phyloP scores from a whole-genome alignment of 2,329 filamentous ascomycete species.

The Coniella lustricola region DNA sequence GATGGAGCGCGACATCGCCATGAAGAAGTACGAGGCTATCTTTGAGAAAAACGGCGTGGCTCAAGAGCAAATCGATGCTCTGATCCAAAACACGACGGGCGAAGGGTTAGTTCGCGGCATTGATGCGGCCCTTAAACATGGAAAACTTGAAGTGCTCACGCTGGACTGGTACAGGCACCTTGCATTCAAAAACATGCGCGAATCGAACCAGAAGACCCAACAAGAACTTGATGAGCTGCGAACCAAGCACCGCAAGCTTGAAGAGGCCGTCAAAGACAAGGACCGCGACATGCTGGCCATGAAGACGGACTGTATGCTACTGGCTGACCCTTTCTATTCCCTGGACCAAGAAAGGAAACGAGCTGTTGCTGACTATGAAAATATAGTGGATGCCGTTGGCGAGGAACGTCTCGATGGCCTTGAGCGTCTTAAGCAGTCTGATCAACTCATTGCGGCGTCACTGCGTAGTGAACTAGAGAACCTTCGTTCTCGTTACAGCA shows the following conservation, averaged over 20 bases:
- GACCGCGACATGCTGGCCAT: constrained; percentile 48
- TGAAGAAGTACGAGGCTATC: constrained; percentile 46
- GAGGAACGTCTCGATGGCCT: constrained; percentile 49
- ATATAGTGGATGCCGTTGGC: constrained; percentile 43
- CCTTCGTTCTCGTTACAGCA: constrained; percentile 44
- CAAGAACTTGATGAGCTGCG: constrained; percentile 42
- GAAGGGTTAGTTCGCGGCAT: constrained; percentile 47
- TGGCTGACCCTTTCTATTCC: constrained; percentile 9
- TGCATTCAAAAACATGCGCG: constrained; percentile 45
- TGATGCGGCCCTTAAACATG: constrained; percentile 26
- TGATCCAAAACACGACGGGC: constrained; percentile 43
- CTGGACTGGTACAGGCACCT: constrained; percentile 42
- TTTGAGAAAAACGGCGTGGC: constrained; percentile 52
- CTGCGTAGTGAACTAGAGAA: constrained; percentile 51
- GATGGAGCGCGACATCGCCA: constrained; percentile 37
- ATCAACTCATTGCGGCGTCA: constrained; percentile 51
- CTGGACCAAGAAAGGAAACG: constrained; percentile 7
- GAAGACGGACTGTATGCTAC: constrained; percentile 43
- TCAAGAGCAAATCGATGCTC: constrained; percentile 50
- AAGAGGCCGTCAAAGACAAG: constrained; percentile 43
- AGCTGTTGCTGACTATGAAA: constrained; percentile 25
- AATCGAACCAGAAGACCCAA: constrained; percentile 36
- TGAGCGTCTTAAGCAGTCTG: constrained; percentile 51
- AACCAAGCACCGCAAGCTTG: constrained; percentile 37
- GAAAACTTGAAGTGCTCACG: constrained; percentile 35